A percentile compares a stretch with the other conserved stretches of the same genome.
Evolutionary conservation across 805 yeast species (phyloP).

Genomic region (Soucietia sequanensis): DNA sequence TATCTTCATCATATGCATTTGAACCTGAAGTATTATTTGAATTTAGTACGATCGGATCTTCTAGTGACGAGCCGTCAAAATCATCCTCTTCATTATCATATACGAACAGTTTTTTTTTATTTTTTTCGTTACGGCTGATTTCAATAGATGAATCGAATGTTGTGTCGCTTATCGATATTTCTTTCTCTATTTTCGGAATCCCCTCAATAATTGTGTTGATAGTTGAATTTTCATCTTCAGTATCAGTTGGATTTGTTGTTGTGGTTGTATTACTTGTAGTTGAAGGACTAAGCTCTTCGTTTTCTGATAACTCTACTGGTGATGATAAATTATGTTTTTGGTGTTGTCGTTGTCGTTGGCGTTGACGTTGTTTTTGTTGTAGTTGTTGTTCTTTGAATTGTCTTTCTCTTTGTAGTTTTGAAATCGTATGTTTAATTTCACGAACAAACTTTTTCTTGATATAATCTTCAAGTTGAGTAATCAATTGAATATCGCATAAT

Average conservation of each 20-base stretch:
- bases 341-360: background rate
- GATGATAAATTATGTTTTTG: background rate
- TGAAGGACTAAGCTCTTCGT: background rate
- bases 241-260: no score
- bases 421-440: conserved; percentile 6
- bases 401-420: no score
- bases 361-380: background rate
- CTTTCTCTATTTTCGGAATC: background rate
- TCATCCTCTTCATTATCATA: no score
- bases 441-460: conserved; percentile 16
- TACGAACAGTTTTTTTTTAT: no score
- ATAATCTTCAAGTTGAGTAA: conserved; percentile 25
- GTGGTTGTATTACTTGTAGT: background rate
- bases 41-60: conserved; percentile 13
- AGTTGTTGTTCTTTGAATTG: background rate
- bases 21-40: conserved; percentile 27
- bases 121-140: no score
- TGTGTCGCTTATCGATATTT: conserved; percentile 12
- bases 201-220: background rate
- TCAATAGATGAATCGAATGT: conserved; percentile 9
- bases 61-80: conserved; percentile 13
- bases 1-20: conserved; percentile 10
- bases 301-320: background rate
- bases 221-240: no score
- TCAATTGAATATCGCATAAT: conserved; percentile 24